Evolutionary conservation across 2,329 filamentous ascomycete genomes (phyloP).

Genomic region (Karstenula rhodostoma): DNA sequence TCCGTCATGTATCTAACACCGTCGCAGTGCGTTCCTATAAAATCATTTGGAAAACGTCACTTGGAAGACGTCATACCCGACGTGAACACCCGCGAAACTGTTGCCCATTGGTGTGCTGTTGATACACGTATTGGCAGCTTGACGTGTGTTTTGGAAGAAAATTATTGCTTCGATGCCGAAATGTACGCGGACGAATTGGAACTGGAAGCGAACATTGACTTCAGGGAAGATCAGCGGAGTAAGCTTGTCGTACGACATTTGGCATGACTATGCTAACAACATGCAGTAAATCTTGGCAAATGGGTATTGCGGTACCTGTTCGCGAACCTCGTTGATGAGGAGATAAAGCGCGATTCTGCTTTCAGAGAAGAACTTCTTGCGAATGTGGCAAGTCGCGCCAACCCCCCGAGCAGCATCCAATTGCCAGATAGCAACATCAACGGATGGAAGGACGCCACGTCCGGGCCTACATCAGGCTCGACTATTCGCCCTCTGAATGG

Average conservation of each 20-base stretch:
- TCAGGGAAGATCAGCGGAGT: conserved; percentile 94
- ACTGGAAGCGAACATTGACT: conserved; percentile 76
- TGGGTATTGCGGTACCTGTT: conserved; percentile 96
- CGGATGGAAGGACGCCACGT: conserved; percentile 52
- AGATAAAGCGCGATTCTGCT: conserved; percentile 80
- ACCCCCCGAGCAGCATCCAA: conserved; percentile 69
- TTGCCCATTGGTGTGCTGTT: conserved; percentile 95
- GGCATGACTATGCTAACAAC: conserved; percentile 1
- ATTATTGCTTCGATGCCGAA: conserved; percentile 97
- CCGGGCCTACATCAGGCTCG: conserved; percentile 57
- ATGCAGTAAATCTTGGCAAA: conserved; percentile 88
- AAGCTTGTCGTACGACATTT: conserved; percentile 45
- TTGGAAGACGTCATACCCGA: conserved; percentile 89
- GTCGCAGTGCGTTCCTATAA: conserved; percentile 78
- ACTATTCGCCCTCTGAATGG: conserved; percentile 68
- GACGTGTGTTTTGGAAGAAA: conserved; percentile 89
- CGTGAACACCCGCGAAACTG: conserved; percentile 86
- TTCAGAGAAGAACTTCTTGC: conserved; percentile 75
- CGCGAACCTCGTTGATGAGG: conserved; percentile 85
- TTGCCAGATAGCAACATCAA: conserved; percentile 59
- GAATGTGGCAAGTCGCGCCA: conserved; percentile 62
- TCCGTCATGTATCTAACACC: conserved; percentile 26
- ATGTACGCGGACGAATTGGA: conserved; percentile 92
- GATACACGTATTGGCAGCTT: conserved; percentile 92
- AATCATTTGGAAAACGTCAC: conserved; percentile 93